Conservation (phyloP, 2,329 filamentous ascomycete genomes). For the Gremmenia infestans region DNA sequence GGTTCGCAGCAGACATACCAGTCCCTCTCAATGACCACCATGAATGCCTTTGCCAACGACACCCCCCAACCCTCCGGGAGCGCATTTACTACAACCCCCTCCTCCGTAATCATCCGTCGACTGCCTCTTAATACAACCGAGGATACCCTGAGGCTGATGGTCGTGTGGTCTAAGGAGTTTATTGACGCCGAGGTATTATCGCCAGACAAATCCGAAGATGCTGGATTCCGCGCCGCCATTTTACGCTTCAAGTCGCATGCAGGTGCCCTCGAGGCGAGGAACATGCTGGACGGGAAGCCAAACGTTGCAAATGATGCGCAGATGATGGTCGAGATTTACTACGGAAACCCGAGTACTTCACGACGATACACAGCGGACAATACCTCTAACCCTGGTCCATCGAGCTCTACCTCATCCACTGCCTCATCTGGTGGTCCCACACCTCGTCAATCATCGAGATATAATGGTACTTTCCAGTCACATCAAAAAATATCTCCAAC, state of each 20-base stretch:
- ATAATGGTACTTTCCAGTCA: slow-evolving; percentile 54
- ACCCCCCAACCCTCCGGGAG: slow-evolving; percentile 17
- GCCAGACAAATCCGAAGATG: slow-evolving; percentile 44
- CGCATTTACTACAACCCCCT: slow-evolving; percentile 28
- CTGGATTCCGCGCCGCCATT: slow-evolving; percentile 47
- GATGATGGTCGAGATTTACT: slow-evolving; percentile 54
- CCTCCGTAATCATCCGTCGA: slow-evolving; percentile 47
- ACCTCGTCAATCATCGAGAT: slow-evolving; percentile 39
- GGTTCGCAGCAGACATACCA: slow-evolving; percentile 26
- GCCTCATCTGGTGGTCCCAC: slow-evolving; percentile 31
- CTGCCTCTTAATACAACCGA: slow-evolving; percentile 51
- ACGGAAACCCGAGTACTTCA: slow-evolving; percentile 30
- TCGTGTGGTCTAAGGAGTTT: slow-evolving; percentile 54
- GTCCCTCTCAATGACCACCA: slow-evolving; percentile 29
- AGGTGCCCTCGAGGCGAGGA: slow-evolving; percentile 53
- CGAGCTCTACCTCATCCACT: slow-evolving; percentile 38
- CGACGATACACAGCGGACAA: slow-evolving; percentile 51
- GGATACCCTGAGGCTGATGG: slow-evolving; percentile 51
- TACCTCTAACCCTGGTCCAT: slow-evolving; percentile 38
- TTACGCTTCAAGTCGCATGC: slow-evolving; percentile 47
- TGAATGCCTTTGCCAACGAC: slow-evolving; percentile 28
- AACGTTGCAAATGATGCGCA: slow-evolving; percentile 46
- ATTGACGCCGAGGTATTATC: slow-evolving; percentile 47
- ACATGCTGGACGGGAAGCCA: slow-evolving; percentile 51
- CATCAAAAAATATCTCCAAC: slow-evolving; percentile 44